These are phyloP conservation scores for Zygoascus flipseniorum DNA, from an alignment of 805 yeast genomes.

Conservation along the genomic window DNA sequence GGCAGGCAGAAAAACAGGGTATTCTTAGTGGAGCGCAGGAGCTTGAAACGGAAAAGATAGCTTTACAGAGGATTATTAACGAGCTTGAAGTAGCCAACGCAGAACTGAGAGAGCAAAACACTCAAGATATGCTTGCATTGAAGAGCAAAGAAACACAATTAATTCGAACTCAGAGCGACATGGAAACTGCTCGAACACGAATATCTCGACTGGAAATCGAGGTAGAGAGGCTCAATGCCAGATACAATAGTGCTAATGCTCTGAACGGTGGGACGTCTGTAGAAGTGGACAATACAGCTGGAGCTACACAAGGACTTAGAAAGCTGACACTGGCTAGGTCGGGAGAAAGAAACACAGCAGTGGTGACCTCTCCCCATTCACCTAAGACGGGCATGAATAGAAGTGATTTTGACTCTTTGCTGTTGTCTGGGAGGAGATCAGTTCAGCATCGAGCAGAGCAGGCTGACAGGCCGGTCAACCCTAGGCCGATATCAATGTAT, in stretches of 20 bases:
- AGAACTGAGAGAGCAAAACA: conserved; percentile 24
- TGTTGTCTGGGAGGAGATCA: background rate
- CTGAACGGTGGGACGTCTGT: background rate
- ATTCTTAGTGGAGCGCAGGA: conserved; percentile 26
- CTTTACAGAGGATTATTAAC: conserved; percentile 29
- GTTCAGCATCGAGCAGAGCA: background rate
- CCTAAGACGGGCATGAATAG: background rate
- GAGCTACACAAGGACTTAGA: conserved; percentile 1
- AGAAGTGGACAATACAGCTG: background rate
- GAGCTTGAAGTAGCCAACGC: conserved; percentile 24
- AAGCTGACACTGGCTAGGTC: background rate
- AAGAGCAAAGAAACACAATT: conserved; percentile 68
- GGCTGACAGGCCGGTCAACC: background rate
- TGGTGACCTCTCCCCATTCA: background rate
- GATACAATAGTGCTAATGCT: background rate
- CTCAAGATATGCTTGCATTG: conserved; percentile 40
- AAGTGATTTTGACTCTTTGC: background rate
- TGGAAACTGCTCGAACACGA: conserved; percentile 48
- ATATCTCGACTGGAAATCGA: conserved; percentile 47
- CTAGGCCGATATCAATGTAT: background rate
- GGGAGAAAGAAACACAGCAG: background rate
- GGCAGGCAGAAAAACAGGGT: conserved; percentile 33
- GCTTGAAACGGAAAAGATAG: conserved; percentile 25
- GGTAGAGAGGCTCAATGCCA: background rate
- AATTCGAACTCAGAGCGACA: conserved; percentile 49